Evolutionary conservation across 768 basidiomycete genomes (phyloP), one percentile per base, ranked within the genome.

Genomic region (Mycena crocata): DNA sequence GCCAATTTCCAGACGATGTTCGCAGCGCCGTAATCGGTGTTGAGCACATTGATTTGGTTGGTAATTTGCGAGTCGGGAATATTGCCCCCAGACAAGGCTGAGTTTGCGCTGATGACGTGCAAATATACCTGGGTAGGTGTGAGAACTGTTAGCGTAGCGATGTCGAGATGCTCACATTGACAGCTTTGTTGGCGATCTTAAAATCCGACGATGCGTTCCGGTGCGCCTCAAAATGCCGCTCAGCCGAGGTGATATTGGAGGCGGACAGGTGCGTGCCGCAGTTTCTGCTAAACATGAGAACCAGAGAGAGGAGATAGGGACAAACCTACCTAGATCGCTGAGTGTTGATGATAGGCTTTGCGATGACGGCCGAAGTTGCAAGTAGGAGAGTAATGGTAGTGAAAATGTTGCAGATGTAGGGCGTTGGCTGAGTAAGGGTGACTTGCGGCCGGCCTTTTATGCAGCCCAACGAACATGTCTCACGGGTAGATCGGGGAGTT

Each of bases 21-120:
- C 28, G 58, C 46, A 9, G 76, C n/a, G n/a, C n/a, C 66, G 70
- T 85, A 87, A 49, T 79, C 85, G 9, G 69, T 28, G 72, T 87
- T 86, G 31, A 86, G 69, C 42, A 80, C 77, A 30, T 59, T 65
- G 69, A 87, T 86, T 73, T 85, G 78, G 45, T 78, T 77, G 19
- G 60, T 30, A 51, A 88, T 81, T 67, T 84, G 83, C 4, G 77
- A 78, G 55, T 80, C 76, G 82, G 84, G 79, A 51, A 85, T 69
- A 57, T 82, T 77, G 21, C 85, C 86, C 46, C 83, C 82, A 10
- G 72, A 62, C 8, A 74, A 21, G 15, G 79, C 78, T 0, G 62
- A 64, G 64, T 80, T 71, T 42, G 72, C 58, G 68, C 73, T 71
- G 46, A 85, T 68, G 57, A 81, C 80, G 63, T 84, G 79, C 70